Percentiles rank a stretch among this genome's conserved stretches.
Evolutionary conservation across 1,284 basidiomycete genomes (phyloP).

Genomic region (Melampsora larici-populina): DNA sequence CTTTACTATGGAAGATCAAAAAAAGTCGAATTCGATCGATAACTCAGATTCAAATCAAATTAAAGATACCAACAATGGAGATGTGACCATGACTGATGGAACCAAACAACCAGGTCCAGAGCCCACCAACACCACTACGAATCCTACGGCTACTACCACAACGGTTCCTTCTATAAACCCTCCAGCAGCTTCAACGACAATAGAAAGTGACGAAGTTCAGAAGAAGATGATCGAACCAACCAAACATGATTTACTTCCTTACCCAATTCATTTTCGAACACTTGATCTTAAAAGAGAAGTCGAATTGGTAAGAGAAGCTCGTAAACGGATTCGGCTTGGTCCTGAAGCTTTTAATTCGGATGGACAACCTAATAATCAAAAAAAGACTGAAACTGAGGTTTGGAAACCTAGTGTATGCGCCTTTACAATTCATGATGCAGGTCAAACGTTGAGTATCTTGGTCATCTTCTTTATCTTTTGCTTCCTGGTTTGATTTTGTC

Average conservation of each 20-base stretch:
- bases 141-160: not conserved
- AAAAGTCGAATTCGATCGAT: slow-evolving; percentile 45
- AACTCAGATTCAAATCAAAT: slow-evolving; percentile 49
- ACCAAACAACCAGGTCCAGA: slow-evolving; percentile 13
- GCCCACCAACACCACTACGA: not conserved
- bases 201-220: not conserved
- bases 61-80: slow-evolving; percentile 35
- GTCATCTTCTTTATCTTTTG: slow-evolving; percentile 4
- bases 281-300: slow-evolving; percentile 89
- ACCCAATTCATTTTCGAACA: slow-evolving; percentile 75
- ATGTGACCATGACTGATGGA: slow-evolving; percentile 43
- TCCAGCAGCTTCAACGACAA: slow-evolving; percentile 5
- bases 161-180: slow-evolving; percentile 31
- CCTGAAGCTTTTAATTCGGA: slow-evolving; percentile 59
- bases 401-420: slow-evolving; percentile 76
- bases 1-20: slow-evolving; percentile 54
- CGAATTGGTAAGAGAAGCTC: slow-evolving; percentile 78
- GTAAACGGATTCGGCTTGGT: slow-evolving; percentile 83
- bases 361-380: slow-evolving; percentile 2
- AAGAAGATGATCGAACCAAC: slow-evolving; percentile 58
- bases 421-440: slow-evolving; percentile 85
- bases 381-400: slow-evolving; percentile 40
- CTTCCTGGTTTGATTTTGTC: slow-evolving; percentile 10
- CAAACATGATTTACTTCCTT: slow-evolving; percentile 71
- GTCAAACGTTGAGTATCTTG: slow-evolving; percentile 68